A percentile compares a stretch with the other conserved stretches of the same genome.
These are phyloP conservation scores for Desmodesmus armatus DNA, from an alignment of 139 green algal genomes.

Conservation along the genomic window DNA sequence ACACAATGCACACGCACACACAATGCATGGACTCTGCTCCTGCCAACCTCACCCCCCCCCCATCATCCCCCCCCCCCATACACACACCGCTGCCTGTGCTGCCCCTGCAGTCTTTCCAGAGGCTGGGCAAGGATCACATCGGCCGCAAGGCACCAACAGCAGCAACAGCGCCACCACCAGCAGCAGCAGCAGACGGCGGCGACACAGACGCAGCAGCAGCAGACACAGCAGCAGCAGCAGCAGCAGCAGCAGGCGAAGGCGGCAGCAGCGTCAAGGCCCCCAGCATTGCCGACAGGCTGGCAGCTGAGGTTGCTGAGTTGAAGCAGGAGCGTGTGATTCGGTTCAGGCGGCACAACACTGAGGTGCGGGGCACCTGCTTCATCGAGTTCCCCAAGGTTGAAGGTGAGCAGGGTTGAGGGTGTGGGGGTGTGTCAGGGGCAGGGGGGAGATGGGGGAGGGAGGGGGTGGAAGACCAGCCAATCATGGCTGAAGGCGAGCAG, in stretches of 20 bases:
- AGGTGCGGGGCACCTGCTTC: slow-evolving; percentile 59
- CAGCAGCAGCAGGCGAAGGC: slow-evolving; percentile 12
- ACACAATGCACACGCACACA: background rate
- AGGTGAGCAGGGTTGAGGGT: slow-evolving; percentile 26
- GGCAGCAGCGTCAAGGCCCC: background rate
- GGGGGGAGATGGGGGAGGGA: no score
- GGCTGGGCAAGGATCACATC: slow-evolving; percentile 3
- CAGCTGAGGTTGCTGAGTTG: slow-evolving; percentile 56
- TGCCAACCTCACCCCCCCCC: no score
- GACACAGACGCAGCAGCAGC: slow-evolving; percentile 37
- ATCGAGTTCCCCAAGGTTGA: slow-evolving; percentile 54
- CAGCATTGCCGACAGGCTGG: slow-evolving; percentile 29
- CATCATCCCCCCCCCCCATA: no score
- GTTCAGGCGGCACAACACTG: slow-evolving; percentile 56
- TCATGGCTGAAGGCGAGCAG: no score
- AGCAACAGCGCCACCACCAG: no score
- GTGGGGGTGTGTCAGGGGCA: background rate
- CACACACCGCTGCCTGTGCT: background rate
- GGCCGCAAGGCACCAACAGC: background rate
- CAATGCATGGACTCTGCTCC: no score
- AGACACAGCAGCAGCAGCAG: slow-evolving; percentile 31
- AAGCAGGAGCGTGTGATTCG: slow-evolving; percentile 51
- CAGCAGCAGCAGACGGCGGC: no score
- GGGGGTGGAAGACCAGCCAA: background rate
- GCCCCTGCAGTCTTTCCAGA: background rate